phyloP scores from a whole-genome alignment of 2,329 filamentous ascomycete genomes.

The Colletotrichum navitas region DNA sequence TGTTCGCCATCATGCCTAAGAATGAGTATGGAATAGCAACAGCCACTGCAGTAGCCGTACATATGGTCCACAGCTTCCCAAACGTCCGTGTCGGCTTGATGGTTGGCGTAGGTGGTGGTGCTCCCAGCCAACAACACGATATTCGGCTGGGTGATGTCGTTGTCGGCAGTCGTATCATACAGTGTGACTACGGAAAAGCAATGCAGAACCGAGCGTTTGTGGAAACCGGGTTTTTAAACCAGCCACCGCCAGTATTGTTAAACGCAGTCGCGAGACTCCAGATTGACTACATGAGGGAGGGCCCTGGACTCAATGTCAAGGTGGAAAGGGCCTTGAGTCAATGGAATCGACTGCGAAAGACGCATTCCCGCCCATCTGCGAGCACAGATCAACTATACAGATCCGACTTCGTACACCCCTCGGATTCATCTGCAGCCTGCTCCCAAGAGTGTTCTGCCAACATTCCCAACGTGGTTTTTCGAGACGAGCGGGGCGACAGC shows the following conservation, averaged over 20 bases:
- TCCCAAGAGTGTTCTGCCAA: not conserved
- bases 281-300: not conserved
- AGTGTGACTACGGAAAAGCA: slow-evolving; percentile 42
- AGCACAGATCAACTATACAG: slow-evolving; percentile 20
- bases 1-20: slow-evolving; percentile 48
- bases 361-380: not conserved
- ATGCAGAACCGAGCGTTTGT: slow-evolving; percentile 27
- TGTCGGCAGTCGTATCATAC: slow-evolving; percentile 26
- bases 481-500: not conserved
- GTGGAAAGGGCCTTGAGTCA: not conserved
- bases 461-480: not conserved
- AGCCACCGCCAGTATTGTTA: slow-evolving; percentile 19
- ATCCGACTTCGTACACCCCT: not conserved
- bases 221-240: slow-evolving; percentile 14
- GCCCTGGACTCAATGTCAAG: not conserved
- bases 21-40: slow-evolving; percentile 47
- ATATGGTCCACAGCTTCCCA: slow-evolving; percentile 29
- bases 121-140: slow-evolving; percentile 6
- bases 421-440: not conserved
- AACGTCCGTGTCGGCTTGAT: slow-evolving; percentile 27
- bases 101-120: slow-evolving; percentile 30
- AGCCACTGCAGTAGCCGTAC: slow-evolving; percentile 41
- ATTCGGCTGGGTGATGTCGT: slow-evolving; percentile 40
- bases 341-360: not conserved
- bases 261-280: not conserved